These are phyloP conservation scores for Cocos nucifera DNA, from an alignment of 176 grass and related monocot species.

Conservation along the genomic window DNA sequence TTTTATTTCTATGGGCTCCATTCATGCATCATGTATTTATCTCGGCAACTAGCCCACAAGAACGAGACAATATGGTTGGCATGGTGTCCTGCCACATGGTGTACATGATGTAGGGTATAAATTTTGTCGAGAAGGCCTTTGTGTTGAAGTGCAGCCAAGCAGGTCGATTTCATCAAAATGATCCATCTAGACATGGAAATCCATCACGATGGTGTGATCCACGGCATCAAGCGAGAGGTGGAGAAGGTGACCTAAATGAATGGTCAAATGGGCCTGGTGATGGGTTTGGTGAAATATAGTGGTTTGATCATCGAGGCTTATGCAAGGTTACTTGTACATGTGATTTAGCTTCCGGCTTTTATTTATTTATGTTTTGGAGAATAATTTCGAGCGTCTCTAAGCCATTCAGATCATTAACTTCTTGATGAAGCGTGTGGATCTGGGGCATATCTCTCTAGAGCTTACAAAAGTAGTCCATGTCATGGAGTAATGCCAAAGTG, in stretches of 20 bases:
- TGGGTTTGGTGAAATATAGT: conserved; percentile 93
- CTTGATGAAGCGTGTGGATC: conserved; percentile 95
- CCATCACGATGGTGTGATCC: too few species aligned
- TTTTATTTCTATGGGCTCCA: too few species aligned
- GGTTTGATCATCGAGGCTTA: conserved; percentile 68
- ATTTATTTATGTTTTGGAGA: conserved; percentile 35
- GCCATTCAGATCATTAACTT: conserved; percentile 95
- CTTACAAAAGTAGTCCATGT: conserved; percentile 52
- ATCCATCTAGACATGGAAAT: too few species aligned
- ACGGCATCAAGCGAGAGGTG: conserved; percentile 7
- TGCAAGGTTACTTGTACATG: conserved; percentile 49
- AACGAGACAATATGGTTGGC: too few species aligned
- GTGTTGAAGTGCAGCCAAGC: too few species aligned
- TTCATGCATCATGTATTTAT: too few species aligned
- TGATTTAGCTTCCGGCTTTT: conserved; percentile 63
- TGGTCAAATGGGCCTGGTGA: conserved; percentile 75
- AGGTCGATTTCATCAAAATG: too few species aligned
- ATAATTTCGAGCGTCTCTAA: conserved; percentile 57
- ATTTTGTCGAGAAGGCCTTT: too few species aligned
- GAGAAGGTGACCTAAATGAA: conserved; percentile 58
- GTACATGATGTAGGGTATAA: too few species aligned
- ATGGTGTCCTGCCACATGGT: too few species aligned
- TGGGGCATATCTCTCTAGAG: conserved; percentile 62
- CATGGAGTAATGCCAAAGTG: conserved; percentile 89
- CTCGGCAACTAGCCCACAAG: too few species aligned